Percentiles rank a stretch among this genome's conserved stretches.
Conservation (phyloP, 2,329 filamentous ascomycete species). For the Atkinsonella texensis region DNA sequence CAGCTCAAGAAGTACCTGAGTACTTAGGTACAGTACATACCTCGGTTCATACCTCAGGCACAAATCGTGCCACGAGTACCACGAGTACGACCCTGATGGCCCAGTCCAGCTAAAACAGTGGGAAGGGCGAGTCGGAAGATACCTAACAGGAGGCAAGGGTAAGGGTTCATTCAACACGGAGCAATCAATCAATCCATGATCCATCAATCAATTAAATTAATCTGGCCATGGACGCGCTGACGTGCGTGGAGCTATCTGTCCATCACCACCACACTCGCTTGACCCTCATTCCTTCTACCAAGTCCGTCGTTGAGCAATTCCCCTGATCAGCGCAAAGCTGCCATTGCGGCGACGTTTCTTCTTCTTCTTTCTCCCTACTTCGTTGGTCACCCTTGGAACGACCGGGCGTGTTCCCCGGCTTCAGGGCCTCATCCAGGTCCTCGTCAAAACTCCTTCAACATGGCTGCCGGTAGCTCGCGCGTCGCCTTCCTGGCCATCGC, state of each 20-base stretch:
- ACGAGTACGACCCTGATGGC: too few relatives aligned
- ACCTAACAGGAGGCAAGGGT: too few relatives aligned
- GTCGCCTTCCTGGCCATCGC: conserved; percentile 80
- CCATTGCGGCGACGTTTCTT: background rate
- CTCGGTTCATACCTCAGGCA: too few relatives aligned
- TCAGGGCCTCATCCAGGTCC: background rate
- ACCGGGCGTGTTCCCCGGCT: too few relatives aligned
- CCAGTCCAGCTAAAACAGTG: too few relatives aligned
- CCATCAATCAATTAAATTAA: background rate
- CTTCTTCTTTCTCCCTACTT: background rate
- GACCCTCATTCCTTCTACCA: background rate
- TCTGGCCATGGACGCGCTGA: background rate
- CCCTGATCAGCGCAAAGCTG: background rate
- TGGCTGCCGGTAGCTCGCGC: conserved; percentile 27
- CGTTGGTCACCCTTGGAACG: background rate
- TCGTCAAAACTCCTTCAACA: background rate
- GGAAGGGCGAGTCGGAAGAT: too few relatives aligned
- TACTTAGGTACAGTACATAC: too few relatives aligned
- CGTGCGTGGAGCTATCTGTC: background rate
- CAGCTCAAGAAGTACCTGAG: too few relatives aligned
- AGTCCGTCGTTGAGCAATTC: background rate
- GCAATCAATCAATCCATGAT: background rate
- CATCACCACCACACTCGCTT: background rate
- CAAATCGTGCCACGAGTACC: too few relatives aligned
- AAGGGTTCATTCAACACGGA: too few relatives aligned